Base-by-base conservation (phyloP, 768 basidiomycete species). In the Boletus rubroflammeus region DNA sequence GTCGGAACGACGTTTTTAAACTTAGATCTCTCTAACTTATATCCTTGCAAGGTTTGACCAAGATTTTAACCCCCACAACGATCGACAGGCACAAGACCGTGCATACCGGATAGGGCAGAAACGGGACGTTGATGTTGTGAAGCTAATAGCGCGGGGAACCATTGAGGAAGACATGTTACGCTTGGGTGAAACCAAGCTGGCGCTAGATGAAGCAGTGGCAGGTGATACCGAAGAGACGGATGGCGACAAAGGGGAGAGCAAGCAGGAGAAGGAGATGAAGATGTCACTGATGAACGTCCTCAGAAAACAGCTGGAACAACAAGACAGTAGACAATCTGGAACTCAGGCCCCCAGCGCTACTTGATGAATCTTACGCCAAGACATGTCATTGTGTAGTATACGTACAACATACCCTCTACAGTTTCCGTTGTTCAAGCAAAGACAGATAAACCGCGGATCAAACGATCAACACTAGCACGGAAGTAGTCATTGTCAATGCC, bases 31-130 rank as follows among this genome's bases (percentile, higher is more conserved):
- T 32, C 44, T 50, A 2, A 57, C 23, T 40, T 2, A 25, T 40
- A 60, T n/a, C 43, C 48, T 69, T 54, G 40, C 28, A 54, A 90
- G 88, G 83, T 97, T 94, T 67, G 96, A 99, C 67, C 94, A 96
- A 67, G 96, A 98, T 69, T 99, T 98, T 73, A 98, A 98, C 68
- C 91, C 91, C 4, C 91, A 93, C 73, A 99, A 99, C 68, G 97
- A 98, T 72, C 84, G 89, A 56, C 97, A 99, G 73, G 97, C 97
- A 1, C 93, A 96, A 55, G 97, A 99, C 71, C 85, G 97, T 32
- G 94, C 94, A 25, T 98, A 98, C 71, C 88, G 97, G 26, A 97
- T 99, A 59, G 96, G 93, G 23, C 94, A 97, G 71, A 93, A 90
- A 67, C 84, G 86, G 47, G 86, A 96, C 59, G 96, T 98, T 10